Conservation (phyloP, 2,329 filamentous ascomycete genomes). For the Ophiostoma novo-ulmi region DNA sequence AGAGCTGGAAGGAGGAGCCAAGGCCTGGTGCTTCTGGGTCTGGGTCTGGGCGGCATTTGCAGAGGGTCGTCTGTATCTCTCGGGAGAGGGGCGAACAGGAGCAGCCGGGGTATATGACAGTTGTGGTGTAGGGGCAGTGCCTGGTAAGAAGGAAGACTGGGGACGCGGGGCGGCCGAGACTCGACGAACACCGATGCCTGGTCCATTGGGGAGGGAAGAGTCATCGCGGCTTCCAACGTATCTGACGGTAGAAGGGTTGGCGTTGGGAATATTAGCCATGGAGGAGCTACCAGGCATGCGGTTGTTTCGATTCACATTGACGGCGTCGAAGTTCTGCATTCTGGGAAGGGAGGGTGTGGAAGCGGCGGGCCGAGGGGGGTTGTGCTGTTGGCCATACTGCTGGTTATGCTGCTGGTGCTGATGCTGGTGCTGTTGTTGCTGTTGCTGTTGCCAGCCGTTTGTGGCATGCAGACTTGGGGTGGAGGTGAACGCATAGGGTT, state of each 20-base stretch:
- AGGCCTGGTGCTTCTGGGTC: conserved; percentile 21
- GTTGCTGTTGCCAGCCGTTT: conserved; percentile 21
- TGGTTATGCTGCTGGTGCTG: conserved; percentile 20
- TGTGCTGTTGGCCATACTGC: conserved; percentile 23
- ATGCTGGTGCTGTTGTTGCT: conserved; percentile 13
- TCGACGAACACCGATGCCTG: conserved; percentile 36
- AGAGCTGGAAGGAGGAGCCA: conserved; percentile 45
- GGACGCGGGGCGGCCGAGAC: conserved; percentile 39
- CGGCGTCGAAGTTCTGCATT: conserved; percentile 37
- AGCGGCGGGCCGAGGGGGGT: conserved; percentile 44
- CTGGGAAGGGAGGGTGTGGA: conserved; percentile 43
- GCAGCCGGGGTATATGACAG: conserved; percentile 54
- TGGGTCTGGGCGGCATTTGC: conserved; percentile 39
- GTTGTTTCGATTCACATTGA: conserved; percentile 21
- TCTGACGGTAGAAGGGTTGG: conserved; percentile 31
- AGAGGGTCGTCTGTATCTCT: conserved; percentile 71
- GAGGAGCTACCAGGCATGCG: conserved; percentile 38
- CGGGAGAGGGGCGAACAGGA: conserved; percentile 64
- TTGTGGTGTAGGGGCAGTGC: conserved; percentile 45
- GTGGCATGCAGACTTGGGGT: conserved; percentile 59
- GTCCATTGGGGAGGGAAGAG: conserved; percentile 38
- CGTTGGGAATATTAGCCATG: conserved; percentile 40
- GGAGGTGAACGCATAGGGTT: conserved; percentile 70
- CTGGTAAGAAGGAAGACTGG: conserved; percentile 40
- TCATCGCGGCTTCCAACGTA: conserved; percentile 49